Evolutionary conservation across 768 basidiomycete species (phyloP), one percentile per base, ranked within the genome.

Genomic region (Lentinus brumalis): DNA sequence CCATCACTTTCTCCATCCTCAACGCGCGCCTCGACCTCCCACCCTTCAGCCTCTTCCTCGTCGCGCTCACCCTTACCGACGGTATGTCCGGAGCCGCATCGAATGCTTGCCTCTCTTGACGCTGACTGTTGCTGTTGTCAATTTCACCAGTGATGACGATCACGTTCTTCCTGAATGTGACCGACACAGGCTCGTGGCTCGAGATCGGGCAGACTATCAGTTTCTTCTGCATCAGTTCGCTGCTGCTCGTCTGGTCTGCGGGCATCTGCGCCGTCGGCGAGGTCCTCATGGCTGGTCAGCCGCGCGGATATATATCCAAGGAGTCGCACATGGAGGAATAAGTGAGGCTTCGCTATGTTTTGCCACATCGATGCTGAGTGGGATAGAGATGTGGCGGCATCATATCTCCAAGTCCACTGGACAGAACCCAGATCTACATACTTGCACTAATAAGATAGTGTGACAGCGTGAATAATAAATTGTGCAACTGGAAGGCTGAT

Each of bases 191-290:
- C 0, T 92, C 89, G 3, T 95, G 93, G 93, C 76, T 94, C 59
- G 91, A 95, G 69, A 95, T 94, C 54, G 92, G 93, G 6, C 89
- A 92, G 69, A 87, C 91, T 0, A 93, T 95, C 71, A 92, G 83
- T 52, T 93, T 94, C 76, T 95, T 93, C 74, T 88, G 87, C 66
- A 91, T 94, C 61, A 85, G 90, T 1, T 92, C 91, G 1, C 74
- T 94, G 40, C 76, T 95, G 56, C 78, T 91, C 42, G 78, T 92
- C 4, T 94, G 90, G 85, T 88, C 89, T 0, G 89, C 88, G 30
- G 90, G 85, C 1, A 84, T 94, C 21, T 89, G 89, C 62, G 83
- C 83, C 0, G 76, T 81, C 4, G 92, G 92, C 41, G 91, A 92
- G 71, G 78, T 82, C 67, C 73, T 94, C 46, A 86, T 92, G 84